Conservation (phyloP, 228 moss, liverwort and hornwort species). For the Sphagnum fallax region DNA sequence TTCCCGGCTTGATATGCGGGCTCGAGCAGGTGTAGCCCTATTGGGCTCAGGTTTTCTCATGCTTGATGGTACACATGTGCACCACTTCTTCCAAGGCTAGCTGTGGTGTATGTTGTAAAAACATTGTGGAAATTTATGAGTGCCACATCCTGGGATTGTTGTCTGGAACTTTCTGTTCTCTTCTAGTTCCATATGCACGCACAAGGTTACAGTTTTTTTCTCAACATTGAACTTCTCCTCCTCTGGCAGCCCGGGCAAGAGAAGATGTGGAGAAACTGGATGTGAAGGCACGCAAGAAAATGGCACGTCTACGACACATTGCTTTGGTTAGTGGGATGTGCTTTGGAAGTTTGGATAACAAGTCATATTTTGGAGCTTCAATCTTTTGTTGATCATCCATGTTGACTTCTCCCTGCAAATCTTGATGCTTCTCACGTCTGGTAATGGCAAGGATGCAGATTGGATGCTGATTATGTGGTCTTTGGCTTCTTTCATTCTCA, state of each 20-base stretch:
- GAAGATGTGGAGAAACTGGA: conserved; percentile 84
- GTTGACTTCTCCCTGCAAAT: not conserved
- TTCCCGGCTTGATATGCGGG: conserved; percentile 71
- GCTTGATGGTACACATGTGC: conserved; percentile 55
- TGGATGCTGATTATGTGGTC: too few relatives aligned
- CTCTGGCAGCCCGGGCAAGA: conserved; percentile 64
- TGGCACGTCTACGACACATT: conserved; percentile 61
- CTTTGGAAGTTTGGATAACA: not conserved
- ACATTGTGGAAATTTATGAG: too few relatives aligned
- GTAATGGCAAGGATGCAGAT: too few relatives aligned
- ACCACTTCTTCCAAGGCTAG: not conserved
- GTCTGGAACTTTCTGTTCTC: too few relatives aligned
- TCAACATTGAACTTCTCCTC: not conserved
- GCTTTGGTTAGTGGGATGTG: conserved; percentile 39
- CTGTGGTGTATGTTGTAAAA: not conserved
- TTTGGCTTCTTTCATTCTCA: too few relatives aligned
- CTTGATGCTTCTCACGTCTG: not conserved
- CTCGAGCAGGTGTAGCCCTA: conserved; percentile 70
- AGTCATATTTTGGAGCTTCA: not conserved
- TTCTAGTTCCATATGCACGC: too few relatives aligned
- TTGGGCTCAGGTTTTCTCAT: conserved; percentile 63
- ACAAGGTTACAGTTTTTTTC: not conserved
- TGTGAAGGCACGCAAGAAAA: conserved; percentile 65
- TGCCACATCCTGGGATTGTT: too few relatives aligned
- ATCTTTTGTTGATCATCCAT: not conserved